Percentiles rank a stretch among this genome's conserved stretches.
Conservation (phyloP, 106 monocot species). For the Dendrobium chrysotoxum region DNA sequence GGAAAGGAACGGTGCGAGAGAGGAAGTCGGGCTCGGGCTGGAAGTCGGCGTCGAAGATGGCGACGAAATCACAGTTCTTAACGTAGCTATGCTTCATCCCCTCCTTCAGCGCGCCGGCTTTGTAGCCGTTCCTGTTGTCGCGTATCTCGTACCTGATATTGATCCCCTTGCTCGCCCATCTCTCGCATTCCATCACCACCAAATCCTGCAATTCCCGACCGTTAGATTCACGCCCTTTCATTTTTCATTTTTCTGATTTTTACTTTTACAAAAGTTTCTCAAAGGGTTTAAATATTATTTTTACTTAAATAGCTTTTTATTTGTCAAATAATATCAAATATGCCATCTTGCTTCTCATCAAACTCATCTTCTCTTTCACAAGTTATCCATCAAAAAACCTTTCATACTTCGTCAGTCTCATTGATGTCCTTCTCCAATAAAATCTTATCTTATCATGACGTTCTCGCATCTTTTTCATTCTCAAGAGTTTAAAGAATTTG, state of each 20-base stretch:
- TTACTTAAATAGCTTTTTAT: too few relatives aligned
- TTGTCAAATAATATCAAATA: too few relatives aligned
- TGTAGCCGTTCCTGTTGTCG: slow-evolving; percentile 30
- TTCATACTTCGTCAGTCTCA: too few relatives aligned
- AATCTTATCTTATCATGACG: too few relatives aligned
- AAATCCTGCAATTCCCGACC: slow-evolving; percentile 14
- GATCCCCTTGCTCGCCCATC: slow-evolving; percentile 25
- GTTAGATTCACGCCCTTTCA: neutral
- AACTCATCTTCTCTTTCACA: too few relatives aligned
- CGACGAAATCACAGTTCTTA: slow-evolving; percentile 23
- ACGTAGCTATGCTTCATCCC: slow-evolving; percentile 35
- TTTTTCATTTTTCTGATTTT: neutral
- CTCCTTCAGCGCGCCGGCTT: slow-evolving; percentile 33
- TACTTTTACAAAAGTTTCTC: neutral
- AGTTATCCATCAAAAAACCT: too few relatives aligned
- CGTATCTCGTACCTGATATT: slow-evolving; percentile 30
- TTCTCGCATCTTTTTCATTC: too few relatives aligned
- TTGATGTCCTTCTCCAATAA: too few relatives aligned
- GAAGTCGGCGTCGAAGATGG: slow-evolving; percentile 36
- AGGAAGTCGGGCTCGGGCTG: slow-evolving; percentile 39
- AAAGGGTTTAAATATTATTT: too few relatives aligned
- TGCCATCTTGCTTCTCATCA: too few relatives aligned
- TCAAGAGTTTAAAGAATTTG: too few relatives aligned
- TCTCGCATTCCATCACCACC: slow-evolving; percentile 25
- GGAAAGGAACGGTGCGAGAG: slow-evolving; percentile 25